phyloP scores from a whole-genome alignment of 257 asterid species.

The Vinca minor region DNA sequence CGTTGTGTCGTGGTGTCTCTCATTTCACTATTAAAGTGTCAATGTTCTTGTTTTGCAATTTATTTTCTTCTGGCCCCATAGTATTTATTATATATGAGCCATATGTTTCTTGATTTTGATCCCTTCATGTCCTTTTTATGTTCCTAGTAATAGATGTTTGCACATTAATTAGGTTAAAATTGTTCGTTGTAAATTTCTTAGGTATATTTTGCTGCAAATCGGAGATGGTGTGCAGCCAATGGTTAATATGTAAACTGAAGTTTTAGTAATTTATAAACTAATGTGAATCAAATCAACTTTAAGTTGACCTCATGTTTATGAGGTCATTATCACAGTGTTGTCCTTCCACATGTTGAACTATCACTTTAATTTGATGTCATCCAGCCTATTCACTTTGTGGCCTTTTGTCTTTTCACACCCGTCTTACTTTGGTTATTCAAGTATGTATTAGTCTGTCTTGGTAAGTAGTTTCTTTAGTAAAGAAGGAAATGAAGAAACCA shows the following conservation, averaged over 20 bases:
- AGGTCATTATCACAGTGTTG: neutral
- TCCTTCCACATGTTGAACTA: neutral
- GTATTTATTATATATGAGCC: neutral
- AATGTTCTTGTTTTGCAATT: neutral
- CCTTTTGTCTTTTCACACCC: neutral
- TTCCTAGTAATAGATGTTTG: neutral
- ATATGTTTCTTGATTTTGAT: neutral
- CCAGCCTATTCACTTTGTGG: conserved; percentile 1
- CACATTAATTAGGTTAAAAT: neutral
- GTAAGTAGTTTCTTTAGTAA: too few relatives aligned
- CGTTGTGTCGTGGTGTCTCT: neutral
- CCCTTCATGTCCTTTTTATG: neutral
- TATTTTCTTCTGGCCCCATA: neutral
- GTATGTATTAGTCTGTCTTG: neutral
- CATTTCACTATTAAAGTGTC: neutral
- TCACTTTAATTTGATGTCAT: neutral
- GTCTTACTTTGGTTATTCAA: neutral
- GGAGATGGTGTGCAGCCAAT: neutral
- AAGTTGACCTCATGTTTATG: neutral
- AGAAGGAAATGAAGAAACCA: too few relatives aligned
- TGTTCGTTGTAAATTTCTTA: neutral
- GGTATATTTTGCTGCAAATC: neutral
- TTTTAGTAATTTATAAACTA: neutral
- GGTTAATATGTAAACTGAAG: neutral
- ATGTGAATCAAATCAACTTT: neutral